Evolutionary conservation across 305 asterid species (phyloP), one percentile per base, ranked within the genome.

Genomic region (Ajuga reptans): DNA sequence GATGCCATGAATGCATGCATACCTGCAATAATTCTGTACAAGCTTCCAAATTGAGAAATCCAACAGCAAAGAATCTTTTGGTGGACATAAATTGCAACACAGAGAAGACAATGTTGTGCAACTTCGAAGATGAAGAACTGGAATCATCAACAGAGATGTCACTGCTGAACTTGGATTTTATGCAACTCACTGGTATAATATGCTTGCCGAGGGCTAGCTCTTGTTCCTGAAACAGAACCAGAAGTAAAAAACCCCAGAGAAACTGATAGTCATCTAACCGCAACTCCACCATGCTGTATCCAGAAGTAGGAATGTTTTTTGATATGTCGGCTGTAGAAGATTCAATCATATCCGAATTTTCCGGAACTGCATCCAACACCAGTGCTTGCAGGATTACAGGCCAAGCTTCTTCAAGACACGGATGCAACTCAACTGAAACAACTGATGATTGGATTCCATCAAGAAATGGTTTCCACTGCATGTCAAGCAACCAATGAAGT

Each of bases 381-480:
- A 88, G 75, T 46, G 98, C 99, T 81, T 87, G 99, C 72, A 94
- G 80, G 85, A 94, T 89, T 54, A 81, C 79, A 34, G 98, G 96
- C 96, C 99, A 94, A 77, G 99, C 95, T 89, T 94, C 99, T 80
- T 87, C 93, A 64, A 94, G 83, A 74, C 97, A 94, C 58, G 92
- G 90, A 72, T 81, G 80, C 87, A 94, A 75, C 81, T 83, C 87
- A 76, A 84, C 78, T 81, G 95, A 89, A 75, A 85, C 94, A 77
- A 77, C 76, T 33, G 91, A 77, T 62, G 97, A 87, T 71, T 89
- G 96, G 72, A 94, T 85, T 73, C 98, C 99, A 73, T 94, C 99
- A 80, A 94, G 97, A 81, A 94, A 86, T 71, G 96, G 96, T 81
- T 84, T 88, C 98, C 96, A 86, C 99, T 94, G 89, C 45, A 85